These are phyloP conservation scores for Saitozyma sp. DNA, from an alignment of 768 basidiomycete genomes.

Conservation along the genomic window DNA sequence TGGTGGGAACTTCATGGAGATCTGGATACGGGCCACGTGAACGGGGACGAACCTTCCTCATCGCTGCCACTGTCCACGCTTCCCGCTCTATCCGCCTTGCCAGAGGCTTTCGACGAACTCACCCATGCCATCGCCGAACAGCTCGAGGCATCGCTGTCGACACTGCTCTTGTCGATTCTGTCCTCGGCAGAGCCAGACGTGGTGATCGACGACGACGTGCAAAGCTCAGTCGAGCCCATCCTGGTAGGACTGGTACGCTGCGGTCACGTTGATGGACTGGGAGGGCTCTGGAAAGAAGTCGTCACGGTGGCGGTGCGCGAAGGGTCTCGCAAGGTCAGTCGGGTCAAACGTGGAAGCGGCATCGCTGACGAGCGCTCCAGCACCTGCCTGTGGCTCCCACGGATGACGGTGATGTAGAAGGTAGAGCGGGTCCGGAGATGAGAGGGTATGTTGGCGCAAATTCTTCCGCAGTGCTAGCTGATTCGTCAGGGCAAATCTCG, in stretches of 20 bases:
- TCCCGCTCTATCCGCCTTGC: conserved; percentile 30
- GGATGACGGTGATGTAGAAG: conserved; percentile 59
- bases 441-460: conserved; percentile 38
- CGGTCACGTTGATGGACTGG: conserved; percentile 42
- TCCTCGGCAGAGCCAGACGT: conserved; percentile 13
- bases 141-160: conserved; percentile 35
- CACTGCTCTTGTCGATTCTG: conserved; percentile 24
- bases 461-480: background rate
- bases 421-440: conserved; percentile 35
- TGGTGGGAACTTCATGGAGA: conserved; percentile 43
- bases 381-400: conserved; percentile 63
- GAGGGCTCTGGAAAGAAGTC: conserved; percentile 49
- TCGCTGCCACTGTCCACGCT: conserved; percentile 30
- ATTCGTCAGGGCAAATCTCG: conserved; percentile 53
- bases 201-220: conserved; percentile 26
- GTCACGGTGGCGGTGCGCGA: conserved; percentile 40
- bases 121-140: conserved; percentile 31
- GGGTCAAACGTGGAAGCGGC: background rate
- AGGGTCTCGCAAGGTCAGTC: conserved; percentile 43
- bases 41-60: conserved; percentile 17
- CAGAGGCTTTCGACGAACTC: conserved; percentile 21
- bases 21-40: conserved; percentile 30
- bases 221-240: conserved; percentile 61
- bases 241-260: conserved; percentile 71
- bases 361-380: conserved; percentile 52